Percentiles rank a stretch among this genome's conserved stretches.
phyloP scores from a whole-genome alignment of 257 asterid species.

The Striga asiatica region DNA sequence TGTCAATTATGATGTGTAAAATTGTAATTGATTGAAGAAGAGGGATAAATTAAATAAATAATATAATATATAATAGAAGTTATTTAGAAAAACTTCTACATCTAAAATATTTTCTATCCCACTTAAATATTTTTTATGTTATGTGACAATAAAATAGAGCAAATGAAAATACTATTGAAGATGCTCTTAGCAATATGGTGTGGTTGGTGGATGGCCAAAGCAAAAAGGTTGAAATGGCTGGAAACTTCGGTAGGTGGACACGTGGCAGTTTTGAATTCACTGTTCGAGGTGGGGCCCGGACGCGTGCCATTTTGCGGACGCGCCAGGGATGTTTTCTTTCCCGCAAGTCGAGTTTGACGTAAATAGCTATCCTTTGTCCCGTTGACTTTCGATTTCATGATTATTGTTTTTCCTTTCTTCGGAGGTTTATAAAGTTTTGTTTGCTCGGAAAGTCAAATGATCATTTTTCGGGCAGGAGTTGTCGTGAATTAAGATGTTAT shows the following conservation, averaged over 20 bases:
- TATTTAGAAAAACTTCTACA: no score
- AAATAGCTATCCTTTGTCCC: neutral
- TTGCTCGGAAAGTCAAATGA: neutral
- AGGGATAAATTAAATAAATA: no score
- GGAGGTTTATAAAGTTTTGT: neutral
- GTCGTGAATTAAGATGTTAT: no score
- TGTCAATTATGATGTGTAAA: no score
- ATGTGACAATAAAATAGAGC: no score
- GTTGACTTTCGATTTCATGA: constrained; percentile 13
- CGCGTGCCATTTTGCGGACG: constrained; percentile 13
- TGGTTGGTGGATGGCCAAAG: no score
- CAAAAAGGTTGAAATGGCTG: neutral
- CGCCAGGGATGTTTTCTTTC: constrained; percentile 9
- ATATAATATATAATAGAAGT: no score
- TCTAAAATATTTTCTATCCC: no score
- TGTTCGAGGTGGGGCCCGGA: neutral
- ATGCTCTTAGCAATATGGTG: no score
- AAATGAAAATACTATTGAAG: no score
- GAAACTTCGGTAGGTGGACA: constrained; percentile 7
- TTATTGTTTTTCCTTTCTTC: neutral
- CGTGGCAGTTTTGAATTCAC: constrained; percentile 22
- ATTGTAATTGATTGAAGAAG: no score
- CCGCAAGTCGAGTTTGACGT: constrained; percentile 13
- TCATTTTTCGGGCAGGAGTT: neutral
- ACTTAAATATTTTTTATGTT: no score